phyloP scores from a whole-genome alignment of 2,329 filamentous ascomycete genomes.

The Fusarium musae region DNA sequence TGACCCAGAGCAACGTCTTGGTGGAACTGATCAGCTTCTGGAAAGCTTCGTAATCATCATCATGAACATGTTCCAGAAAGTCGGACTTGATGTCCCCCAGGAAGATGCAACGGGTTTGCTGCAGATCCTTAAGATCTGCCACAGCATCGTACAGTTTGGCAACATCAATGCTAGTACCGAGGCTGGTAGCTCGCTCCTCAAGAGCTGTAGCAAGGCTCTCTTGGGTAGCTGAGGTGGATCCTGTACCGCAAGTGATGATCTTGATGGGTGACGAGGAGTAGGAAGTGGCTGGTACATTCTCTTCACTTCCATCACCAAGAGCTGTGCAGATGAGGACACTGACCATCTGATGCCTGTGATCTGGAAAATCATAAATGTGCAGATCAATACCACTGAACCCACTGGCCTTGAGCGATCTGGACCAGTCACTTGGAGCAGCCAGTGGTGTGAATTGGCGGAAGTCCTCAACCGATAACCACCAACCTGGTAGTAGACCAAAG shows the following conservation, averaged over 20 bases:
- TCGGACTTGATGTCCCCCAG: background rate
- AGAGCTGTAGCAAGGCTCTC: background rate
- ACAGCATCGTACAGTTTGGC: background rate
- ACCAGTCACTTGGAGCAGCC: conserved; percentile 3
- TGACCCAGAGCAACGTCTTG: background rate
- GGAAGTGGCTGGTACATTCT: background rate
- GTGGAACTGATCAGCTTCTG: background rate
- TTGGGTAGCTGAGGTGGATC: background rate
- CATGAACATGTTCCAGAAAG: background rate
- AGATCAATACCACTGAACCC: conserved; percentile 7
- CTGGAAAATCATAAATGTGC: conserved; percentile 7
- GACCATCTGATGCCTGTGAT: background rate
- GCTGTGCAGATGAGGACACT: conserved; percentile 7
- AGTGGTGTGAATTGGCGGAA: conserved; percentile 1
- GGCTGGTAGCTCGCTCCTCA: background rate
- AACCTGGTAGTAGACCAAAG: background rate
- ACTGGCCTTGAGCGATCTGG: background rate
- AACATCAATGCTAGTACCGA: background rate
- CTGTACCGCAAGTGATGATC: background rate
- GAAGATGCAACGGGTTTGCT: conserved; percentile 2
- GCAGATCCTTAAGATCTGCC: background rate
- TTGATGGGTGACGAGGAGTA: background rate
- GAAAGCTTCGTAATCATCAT: background rate
- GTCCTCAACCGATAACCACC: conserved; percentile 2
- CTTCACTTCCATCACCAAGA: background rate